phyloP scores from a whole-genome alignment of 805 yeast genomes.

The Metschnikowia corniflorae region DNA sequence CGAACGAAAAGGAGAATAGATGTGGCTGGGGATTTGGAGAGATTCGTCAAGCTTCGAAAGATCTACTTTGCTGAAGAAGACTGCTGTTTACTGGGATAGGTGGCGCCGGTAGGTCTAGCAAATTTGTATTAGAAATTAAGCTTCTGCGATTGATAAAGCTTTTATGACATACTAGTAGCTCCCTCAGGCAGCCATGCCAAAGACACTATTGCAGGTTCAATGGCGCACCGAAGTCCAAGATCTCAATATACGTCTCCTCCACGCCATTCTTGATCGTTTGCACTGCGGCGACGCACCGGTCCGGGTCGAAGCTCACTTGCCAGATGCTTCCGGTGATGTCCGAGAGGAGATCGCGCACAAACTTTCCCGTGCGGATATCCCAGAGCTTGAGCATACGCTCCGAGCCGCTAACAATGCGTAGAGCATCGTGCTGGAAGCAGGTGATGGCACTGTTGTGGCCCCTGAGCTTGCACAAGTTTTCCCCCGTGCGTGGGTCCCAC shows the following conservation, averaged over 20 bases:
- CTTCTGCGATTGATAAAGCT: too few relatives aligned
- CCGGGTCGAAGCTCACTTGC: conserved; percentile 87
- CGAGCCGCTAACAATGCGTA: conserved; percentile 83
- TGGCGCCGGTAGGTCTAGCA: too few relatives aligned
- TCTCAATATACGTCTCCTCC: conserved; percentile 68
- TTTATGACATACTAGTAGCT: too few relatives aligned
- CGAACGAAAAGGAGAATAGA: conserved; percentile 26
- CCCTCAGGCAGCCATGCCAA: too few relatives aligned
- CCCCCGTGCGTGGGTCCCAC: conserved; percentile 85
- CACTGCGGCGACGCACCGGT: conserved; percentile 88
- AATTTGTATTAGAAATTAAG: too few relatives aligned
- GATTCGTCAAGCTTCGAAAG: conserved; percentile 32
- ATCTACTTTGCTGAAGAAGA: conserved; percentile 28
- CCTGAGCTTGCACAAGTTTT: conserved; percentile 61
- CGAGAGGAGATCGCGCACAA: conserved; percentile 66
- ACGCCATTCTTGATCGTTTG: conserved; percentile 52
- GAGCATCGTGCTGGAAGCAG: conserved; percentile 86
- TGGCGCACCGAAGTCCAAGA: conserved; percentile 66
- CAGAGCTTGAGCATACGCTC: conserved; percentile 84
- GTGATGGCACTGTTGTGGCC: conserved; percentile 89
- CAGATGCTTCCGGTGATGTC: conserved; percentile 85
- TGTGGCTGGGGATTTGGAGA: conserved; percentile 31
- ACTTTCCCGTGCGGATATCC: conserved; percentile 75
- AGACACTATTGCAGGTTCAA: too few relatives aligned
- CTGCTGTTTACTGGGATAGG: too few relatives aligned